phyloP scores from a whole-genome alignment of 1,284 basidiomycete genomes.

The Inonotus hispidus region DNA sequence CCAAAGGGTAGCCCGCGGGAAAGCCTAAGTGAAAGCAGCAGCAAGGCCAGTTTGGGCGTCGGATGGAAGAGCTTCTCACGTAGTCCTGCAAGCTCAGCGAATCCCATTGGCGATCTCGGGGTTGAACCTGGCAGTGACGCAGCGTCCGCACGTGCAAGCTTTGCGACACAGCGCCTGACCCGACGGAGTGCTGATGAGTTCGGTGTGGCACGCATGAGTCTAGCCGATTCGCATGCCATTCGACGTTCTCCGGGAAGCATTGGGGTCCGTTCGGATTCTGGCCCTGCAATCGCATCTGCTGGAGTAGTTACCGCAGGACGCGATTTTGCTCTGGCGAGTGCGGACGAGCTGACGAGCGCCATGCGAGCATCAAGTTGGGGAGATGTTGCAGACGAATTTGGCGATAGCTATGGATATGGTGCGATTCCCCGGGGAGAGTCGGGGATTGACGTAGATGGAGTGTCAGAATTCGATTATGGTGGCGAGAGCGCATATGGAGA shows the following conservation, averaged over 20 bases:
- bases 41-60: background rate
- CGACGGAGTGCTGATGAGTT: slow-evolving; percentile 13
- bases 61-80: slow-evolving; percentile 1
- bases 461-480: slow-evolving; percentile 2
- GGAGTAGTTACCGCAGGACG: background rate
- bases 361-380: slow-evolving; percentile 17
- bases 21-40: slow-evolving; percentile 9
- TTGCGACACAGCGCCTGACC: slow-evolving; percentile 9
- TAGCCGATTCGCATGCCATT: background rate
- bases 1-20: background rate
- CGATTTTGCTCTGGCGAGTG: slow-evolving; percentile 5
- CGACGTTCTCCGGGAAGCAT: background rate
- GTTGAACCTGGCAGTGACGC: background rate
- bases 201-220: background rate
- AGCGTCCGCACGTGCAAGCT: slow-evolving; percentile 1
- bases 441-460: background rate
- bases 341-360: slow-evolving; percentile 14
- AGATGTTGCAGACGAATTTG: slow-evolving; percentile 11
- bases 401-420: slow-evolving; percentile 9
- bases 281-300: background rate
- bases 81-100: background rate
- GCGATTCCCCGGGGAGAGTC: background rate
- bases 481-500: slow-evolving; percentile 6
- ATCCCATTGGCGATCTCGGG: background rate
- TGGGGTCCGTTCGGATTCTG: slow-evolving; percentile 5